Evolutionary conservation across 768 basidiomycete genomes (phyloP).

Genomic region (Lactarius indigo): DNA sequence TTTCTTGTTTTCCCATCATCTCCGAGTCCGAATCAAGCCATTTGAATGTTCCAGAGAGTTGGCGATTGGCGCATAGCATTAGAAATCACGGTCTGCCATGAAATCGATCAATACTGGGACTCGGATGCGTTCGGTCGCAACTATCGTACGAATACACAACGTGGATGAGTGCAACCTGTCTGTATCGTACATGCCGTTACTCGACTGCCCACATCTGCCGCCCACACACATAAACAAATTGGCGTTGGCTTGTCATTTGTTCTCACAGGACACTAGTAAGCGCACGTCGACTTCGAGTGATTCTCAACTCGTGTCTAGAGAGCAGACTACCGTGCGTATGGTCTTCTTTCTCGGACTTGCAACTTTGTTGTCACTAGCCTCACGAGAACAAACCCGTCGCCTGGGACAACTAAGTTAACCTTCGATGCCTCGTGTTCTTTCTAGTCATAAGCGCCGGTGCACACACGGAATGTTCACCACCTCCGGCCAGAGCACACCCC

Average conservation of each 20-base stretch:
- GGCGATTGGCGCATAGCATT: not conserved
- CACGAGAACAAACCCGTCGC: not conserved
- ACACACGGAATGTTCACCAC: not conserved
- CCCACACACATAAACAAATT: not conserved
- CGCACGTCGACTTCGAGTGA: not conserved
- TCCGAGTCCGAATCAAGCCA: not conserved
- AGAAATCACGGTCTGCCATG: not conserved
- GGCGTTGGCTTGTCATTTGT: not conserved
- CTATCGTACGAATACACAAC: not conserved
- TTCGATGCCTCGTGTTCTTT: not conserved
- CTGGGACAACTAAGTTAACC: not conserved
- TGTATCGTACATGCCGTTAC: not conserved
- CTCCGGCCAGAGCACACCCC: not conserved
- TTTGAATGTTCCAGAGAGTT: not conserved
- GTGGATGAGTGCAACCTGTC: not conserved
- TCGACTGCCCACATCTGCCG: not conserved
- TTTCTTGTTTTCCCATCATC: not conserved
- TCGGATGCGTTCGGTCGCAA: not conserved
- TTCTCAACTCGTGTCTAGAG: not conserved
- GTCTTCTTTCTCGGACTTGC: not conserved
- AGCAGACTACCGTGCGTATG: not conserved
- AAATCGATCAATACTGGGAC: not conserved
- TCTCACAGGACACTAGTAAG: not conserved
- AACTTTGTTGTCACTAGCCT: not conserved
- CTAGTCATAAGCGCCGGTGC: not conserved